phyloP scores from a whole-genome alignment of 208 protist species.

The Spongospora subterranea region DNA sequence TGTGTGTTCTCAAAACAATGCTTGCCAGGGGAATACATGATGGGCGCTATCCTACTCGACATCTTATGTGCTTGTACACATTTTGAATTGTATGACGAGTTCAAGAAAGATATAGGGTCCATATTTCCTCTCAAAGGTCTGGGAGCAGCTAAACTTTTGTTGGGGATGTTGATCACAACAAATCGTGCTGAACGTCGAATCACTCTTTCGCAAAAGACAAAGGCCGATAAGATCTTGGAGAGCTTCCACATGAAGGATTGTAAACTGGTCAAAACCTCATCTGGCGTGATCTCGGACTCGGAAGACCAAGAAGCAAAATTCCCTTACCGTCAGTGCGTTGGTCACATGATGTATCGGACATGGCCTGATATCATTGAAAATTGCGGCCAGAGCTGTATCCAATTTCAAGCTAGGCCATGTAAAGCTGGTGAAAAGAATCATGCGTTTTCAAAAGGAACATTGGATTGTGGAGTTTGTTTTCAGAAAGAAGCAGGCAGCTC shows the following conservation, averaged over 20 bases:
- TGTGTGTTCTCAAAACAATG: not conserved
- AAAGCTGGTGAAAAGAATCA: not conserved
- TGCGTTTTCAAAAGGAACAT: not conserved
- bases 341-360: not conserved
- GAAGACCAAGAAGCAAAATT: conserved; percentile 28
- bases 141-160: not conserved
- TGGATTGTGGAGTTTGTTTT: not conserved
- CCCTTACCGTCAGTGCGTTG: not conserved
- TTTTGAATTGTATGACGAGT: not conserved
- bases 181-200: conserved; percentile 1
- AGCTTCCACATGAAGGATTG: conserved; percentile 15
- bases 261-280: conserved; percentile 31
- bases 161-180: not conserved
- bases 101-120: not conserved
- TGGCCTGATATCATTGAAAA: not conserved
- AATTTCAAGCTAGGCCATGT: not conserved
- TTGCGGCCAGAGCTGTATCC: not conserved
- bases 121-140: conserved; percentile 47
- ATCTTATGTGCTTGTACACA: conserved; percentile 6
- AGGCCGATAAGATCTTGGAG: not conserved
- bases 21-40: not conserved
- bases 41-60: conserved; percentile 16
- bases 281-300: not conserved
- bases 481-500: too few relatives aligned
- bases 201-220: not conserved